Evolutionary conservation across 495 filamentous ascomycete genomes (phyloP).

Genomic region (Xylaria acuta): DNA sequence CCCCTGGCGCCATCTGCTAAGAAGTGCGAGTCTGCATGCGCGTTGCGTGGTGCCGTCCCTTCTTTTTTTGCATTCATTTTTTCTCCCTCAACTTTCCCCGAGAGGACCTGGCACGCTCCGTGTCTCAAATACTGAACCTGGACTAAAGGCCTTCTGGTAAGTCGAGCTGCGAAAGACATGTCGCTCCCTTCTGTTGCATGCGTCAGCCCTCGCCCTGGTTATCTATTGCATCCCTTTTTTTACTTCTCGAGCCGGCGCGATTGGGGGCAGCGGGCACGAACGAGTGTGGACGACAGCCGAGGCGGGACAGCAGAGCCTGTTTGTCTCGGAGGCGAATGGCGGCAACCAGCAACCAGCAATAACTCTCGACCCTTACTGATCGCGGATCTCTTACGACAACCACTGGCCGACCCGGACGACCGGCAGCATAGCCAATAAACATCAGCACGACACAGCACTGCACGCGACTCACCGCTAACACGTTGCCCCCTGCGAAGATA

Average conservation of each 20-base stretch:
- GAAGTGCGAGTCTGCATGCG: slow-evolving; percentile 36
- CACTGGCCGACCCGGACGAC: background rate
- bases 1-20: slow-evolving; percentile 26
- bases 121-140: slow-evolving; percentile 28
- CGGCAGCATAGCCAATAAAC: slow-evolving; percentile 9
- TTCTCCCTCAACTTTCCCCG: slow-evolving; percentile 24
- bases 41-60: slow-evolving; percentile 41
- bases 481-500: slow-evolving; percentile 11
- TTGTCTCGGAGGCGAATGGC: background rate
- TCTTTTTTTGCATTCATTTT: slow-evolving; percentile 37
- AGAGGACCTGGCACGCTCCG: slow-evolving; percentile 25
- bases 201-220: slow-evolving; percentile 1
- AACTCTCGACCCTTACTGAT: background rate
- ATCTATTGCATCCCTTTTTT: slow-evolving; percentile 8
- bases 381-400: background rate
- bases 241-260: slow-evolving; percentile 17
- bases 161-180: slow-evolving; percentile 20
- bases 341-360: background rate
- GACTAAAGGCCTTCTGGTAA: slow-evolving; percentile 25
- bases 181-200: slow-evolving; percentile 3
- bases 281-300: slow-evolving; percentile 11
- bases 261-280: slow-evolving; percentile 9
- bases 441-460: slow-evolving; percentile 1
- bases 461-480: slow-evolving; percentile 24
- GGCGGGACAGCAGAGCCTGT: background rate